phyloP scores from a whole-genome alignment of 1,284 basidiomycete species.

The Cutaneotrichosporon cyanovorans region DNA sequence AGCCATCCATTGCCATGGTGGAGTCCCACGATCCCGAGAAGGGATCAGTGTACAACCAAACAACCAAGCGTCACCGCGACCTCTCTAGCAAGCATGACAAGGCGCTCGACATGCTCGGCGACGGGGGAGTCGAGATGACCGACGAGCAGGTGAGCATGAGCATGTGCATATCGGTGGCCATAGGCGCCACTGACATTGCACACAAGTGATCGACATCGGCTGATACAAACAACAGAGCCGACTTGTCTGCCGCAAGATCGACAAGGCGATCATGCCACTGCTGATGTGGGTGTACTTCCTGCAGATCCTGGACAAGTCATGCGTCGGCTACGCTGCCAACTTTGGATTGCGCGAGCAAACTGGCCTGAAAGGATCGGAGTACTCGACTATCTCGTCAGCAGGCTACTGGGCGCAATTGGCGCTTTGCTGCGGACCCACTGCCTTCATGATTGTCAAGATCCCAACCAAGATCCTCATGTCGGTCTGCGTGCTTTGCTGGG shows the following conservation, averaged over 20 bases:
- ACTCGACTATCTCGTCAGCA: constrained; percentile 21
- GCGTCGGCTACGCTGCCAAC: constrained; percentile 20
- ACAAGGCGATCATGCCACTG: constrained; percentile 29
- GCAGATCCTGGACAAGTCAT: constrained; percentile 39
- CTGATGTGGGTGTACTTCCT: constrained; percentile 40
- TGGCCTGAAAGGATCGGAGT: constrained; percentile 24
- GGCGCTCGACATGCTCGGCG: constrained; percentile 23
- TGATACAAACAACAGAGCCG: constrained; percentile 7
- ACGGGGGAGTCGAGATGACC: constrained; percentile 23
- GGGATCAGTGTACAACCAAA: background rate
- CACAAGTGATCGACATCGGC: background rate
- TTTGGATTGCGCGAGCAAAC: constrained; percentile 23
- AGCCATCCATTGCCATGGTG: background rate
- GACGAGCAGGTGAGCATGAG: constrained; percentile 29
- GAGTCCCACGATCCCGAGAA: constrained; percentile 8
- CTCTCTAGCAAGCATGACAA: constrained; percentile 13
- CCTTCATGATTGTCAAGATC: constrained; percentile 37
- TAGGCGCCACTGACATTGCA: too few species aligned
- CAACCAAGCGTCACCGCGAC: background rate
- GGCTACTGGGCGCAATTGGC: constrained; percentile 20
- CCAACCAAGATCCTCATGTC: constrained; percentile 11
- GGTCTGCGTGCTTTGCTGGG: constrained; percentile 11
- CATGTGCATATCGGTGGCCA: too few species aligned
- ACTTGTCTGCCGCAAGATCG: constrained; percentile 23
- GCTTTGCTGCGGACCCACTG: constrained; percentile 32